Evolutionary conservation across 345 rosid species (phyloP).

Genomic region (Eucalyptus tenuipes): DNA sequence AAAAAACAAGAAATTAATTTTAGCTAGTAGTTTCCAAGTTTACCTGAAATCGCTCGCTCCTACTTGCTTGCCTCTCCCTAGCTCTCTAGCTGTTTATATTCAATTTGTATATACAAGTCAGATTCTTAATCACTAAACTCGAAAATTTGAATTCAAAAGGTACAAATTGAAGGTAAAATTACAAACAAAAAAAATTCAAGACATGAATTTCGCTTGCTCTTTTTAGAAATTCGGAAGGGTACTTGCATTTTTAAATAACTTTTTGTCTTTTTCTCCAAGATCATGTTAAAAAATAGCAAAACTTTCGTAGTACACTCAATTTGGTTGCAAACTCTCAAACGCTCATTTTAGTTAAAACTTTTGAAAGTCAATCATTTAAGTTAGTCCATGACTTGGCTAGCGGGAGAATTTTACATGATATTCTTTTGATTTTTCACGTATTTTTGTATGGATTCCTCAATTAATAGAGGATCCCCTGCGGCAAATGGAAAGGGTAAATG

Average conservation of each 20-base stretch:
- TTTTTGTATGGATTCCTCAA: neutral
- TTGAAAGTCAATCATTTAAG: neutral
- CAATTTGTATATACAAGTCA: neutral
- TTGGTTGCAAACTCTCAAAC: neutral
- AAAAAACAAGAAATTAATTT: no score
- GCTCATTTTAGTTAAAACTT: neutral
- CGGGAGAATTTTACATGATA: neutral
- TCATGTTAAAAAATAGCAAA: neutral
- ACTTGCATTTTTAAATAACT: neutral
- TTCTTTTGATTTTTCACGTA: neutral
- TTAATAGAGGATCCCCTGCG: neutral
- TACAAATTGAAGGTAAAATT: neutral
- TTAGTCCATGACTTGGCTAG: neutral
- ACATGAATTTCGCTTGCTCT: neutral
- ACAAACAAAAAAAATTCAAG: neutral
- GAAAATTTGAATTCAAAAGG: neutral
- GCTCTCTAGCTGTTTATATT: neutral
- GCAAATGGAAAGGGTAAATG: neutral
- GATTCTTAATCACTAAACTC: neutral
- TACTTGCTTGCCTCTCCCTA: neutral
- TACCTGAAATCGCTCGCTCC: accelerated
- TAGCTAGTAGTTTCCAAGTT: no score
- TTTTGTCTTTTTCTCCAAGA: neutral
- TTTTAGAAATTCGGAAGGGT: neutral
- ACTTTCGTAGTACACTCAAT: neutral